Conservation (phyloP, 2,329 filamentous ascomycete genomes). For the Acephala macrosclerotiorum region DNA sequence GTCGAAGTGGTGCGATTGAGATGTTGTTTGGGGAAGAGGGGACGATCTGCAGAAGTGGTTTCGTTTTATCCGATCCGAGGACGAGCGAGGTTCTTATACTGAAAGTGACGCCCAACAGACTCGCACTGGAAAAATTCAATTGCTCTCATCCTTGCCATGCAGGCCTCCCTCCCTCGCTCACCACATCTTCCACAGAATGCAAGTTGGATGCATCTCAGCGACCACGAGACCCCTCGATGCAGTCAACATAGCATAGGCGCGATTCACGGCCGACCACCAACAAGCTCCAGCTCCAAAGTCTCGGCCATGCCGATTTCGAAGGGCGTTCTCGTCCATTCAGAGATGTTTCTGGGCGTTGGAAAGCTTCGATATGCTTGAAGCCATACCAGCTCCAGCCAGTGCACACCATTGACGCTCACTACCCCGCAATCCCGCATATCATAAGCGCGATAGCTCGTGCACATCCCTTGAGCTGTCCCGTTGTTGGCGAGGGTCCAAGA, state of each 20-base stretch:
- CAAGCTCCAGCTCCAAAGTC: neutral
- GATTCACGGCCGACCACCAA: neutral
- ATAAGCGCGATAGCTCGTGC: neutral
- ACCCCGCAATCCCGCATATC: constrained; percentile 3
- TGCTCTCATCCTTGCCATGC: neutral
- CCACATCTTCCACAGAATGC: neutral
- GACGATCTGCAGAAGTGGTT: neutral
- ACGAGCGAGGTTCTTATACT: neutral
- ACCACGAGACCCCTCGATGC: neutral
- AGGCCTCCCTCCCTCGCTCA: neutral
- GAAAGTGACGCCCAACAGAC: neutral
- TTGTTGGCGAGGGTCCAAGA: neutral
- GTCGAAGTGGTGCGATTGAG: neutral
- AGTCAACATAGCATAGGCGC: neutral
- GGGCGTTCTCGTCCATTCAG: neutral
- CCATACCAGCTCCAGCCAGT: neutral
- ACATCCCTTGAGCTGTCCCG: neutral
- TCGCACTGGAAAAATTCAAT: neutral
- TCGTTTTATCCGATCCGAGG: neutral
- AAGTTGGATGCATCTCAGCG: neutral
- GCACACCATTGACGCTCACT: neutral
- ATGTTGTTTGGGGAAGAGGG: neutral
- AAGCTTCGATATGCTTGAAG: neutral
- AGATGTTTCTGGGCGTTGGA: neutral
- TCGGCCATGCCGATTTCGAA: neutral